These are phyloP conservation scores for Umbellularia californica DNA, from an alignment of 164 flowering plant genomes.

Conservation along the genomic window DNA sequence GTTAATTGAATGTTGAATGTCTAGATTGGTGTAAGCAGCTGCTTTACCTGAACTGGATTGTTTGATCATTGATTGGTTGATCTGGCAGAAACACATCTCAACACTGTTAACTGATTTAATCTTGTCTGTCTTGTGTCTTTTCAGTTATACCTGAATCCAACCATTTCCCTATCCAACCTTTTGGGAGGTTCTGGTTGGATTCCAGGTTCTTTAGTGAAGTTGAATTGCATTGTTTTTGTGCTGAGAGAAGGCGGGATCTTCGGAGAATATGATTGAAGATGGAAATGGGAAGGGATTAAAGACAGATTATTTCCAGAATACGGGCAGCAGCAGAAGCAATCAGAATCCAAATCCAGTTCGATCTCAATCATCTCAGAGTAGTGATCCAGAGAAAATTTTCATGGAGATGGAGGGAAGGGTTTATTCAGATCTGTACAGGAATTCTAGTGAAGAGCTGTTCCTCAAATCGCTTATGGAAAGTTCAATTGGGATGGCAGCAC, in stretches of 20 bases:
- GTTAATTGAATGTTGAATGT: too few relatives aligned
- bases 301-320: slow-evolving; percentile 14
- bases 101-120: background rate
- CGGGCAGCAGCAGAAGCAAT: slow-evolving; percentile 14
- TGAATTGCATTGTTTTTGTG: background rate
- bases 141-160: background rate
- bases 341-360: slow-evolving; percentile 13
- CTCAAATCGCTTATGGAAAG: slow-evolving; percentile 60
- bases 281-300: slow-evolving; percentile 13
- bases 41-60: background rate
- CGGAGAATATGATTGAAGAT: slow-evolving; percentile 25
- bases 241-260: background rate
- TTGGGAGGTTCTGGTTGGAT: background rate
- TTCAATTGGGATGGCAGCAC: slow-evolving; percentile 49
- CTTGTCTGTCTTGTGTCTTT: background rate
- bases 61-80: background rate
- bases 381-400: slow-evolving; percentile 21
- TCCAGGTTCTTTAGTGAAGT: background rate
- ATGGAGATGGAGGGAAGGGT: slow-evolving; percentile 57
- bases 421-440: slow-evolving; percentile 48
- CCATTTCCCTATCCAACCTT: background rate
- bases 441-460: slow-evolving; percentile 65
- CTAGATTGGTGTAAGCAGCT: too few relatives aligned
- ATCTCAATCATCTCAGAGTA: slow-evolving; percentile 11
- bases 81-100: background rate